Base-by-base conservation (phyloP, 768 basidiomycete species). In the Kwoniella botswanensis region DNA sequence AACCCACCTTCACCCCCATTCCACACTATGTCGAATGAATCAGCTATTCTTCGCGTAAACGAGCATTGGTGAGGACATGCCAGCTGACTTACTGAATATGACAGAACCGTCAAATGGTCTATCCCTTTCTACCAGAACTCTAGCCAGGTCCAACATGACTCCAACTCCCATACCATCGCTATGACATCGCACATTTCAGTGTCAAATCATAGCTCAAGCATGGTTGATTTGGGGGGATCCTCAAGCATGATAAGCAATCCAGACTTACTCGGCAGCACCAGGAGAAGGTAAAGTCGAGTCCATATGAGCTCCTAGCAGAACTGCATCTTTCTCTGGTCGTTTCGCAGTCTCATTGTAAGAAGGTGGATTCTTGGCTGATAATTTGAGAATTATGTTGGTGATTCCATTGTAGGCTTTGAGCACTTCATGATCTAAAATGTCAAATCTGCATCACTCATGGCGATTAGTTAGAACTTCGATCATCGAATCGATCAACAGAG, bases 231-330 rank as follows among this genome's bases (percentile, higher is more conserved):
- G 26, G 18, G 15, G 5, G 24, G 57, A 18, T 35, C 26, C 12
- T 17, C 57, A 17, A 17, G 9, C 57, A 7, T 35, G 24, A 29
- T 26, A 41, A 70, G 41, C n/a, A 2, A 13, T 24, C 26, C n/a
- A 5, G 10, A 80, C 81, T 74, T 58, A 82, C 81, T 83, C 82
- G 2, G 82, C 81, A 59, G 82, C 79, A 18, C 86, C 86, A 2
- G 93, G 94, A 68, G 91, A 91, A 0, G 95, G 94, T 22, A 97
- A 84, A 0, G 94, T 94, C 71, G 90, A 92, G 80, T 97, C 95
- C 50, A 97, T 85, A 84, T 98, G 96, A 0, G 93, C 84, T 72
- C 96, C 97, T 63, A 98, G 87, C 56, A 98, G 87, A 1, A 96
- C 87, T 0, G 94, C 92, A 68, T 96, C 65, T 89, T 88, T 83